Evolutionary conservation across 768 basidiomycete species (phyloP), one percentile per base, ranked within the genome.

Genomic region (Boletus speciosus): DNA sequence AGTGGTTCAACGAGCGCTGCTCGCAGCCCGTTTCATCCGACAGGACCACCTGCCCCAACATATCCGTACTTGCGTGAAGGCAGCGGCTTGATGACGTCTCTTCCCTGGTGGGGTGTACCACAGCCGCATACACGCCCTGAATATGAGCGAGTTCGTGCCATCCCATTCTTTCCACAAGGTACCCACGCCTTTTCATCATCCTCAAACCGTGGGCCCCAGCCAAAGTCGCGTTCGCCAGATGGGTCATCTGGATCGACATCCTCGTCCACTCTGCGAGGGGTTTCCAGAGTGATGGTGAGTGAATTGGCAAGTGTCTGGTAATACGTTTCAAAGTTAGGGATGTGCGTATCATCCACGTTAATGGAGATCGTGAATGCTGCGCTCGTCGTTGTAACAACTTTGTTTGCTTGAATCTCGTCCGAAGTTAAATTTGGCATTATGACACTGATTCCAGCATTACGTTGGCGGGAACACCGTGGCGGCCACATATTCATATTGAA

Each of bases 161-260:
- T 42, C n/a, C 19, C 11, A 7, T 15, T 15, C 23, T 16, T 53
- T 37, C 51, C 39, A 65, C 54, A 62, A n/a, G 57, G 56, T 23
- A 64, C 65, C 66, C 60, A 67, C 2, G 37, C 46, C 4, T 55
- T 57, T 10, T 64, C 60, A 3, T 57, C 60, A 5, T 65, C 60
- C 21, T 54, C 46, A n/a, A 62, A 52, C 11, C 27, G 6, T 6
- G 38, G 42, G 0, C 11, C 12, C 46, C 11, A n/a, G 19, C 2
- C 3, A 14, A 32, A 4, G 25, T 29, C 2, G 2, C 0, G 3
- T 19, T 39, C 49, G 16, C 10, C n/a, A 23, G 10, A 43, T 10
- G 50, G 52, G 1, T 47, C 42, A n/a, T 61, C 59, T 15, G 54
- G 51, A 27, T 65, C 42, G 10, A 48, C 25, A 1, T 9, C 19